Base-by-base conservation (phyloP, 352 stramenopile genomes). In the Globisporangium lucens region DNA sequence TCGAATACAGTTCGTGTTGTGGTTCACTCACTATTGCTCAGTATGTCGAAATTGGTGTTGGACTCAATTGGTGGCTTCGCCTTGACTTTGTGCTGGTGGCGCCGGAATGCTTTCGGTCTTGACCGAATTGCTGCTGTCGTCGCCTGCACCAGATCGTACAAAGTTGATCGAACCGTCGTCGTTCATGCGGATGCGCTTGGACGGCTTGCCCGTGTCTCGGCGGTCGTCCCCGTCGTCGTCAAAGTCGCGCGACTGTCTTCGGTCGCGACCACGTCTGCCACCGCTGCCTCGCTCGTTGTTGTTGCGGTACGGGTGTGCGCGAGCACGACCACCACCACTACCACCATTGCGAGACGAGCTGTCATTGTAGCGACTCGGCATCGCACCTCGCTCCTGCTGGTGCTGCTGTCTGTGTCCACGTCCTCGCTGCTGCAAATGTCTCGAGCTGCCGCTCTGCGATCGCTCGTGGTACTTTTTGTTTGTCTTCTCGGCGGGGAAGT, bases 401-500 rank as follows among this genome's bases (percentile, higher is more conserved):
- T 55, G 49, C 22, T 53, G 6, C 36, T 70, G 51, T 20, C 58
- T 66, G 63, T 74, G 72, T 29, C 72, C 70, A 22, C 69, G 63
- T 9, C 74, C 56, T 7, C 72, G 68, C 53, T 75, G 58, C 60
- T 64, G 56, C 13, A 64, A 29, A 15, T 47, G 58, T 6, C 60
- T 38, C 12, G n/a, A n/a, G n/a, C 43, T 57, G 5, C 49, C 24
- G 38, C 63, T 36, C 43, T 51, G 43, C 47, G 69, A 70, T n/a
- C 85, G 83, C 33, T 85, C 77, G 63, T 93, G 85, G 73, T 93
- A 93, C 66, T 81, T 79, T 66, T 90, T 91, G 46, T 80, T 71
- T 10, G 76, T 68, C 68, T 95, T 95, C 69, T 95, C 87, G 0
- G 87, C 73, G 29, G 87, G 87, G 65, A 95, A 93, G 57, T 95